Conservation (phyloP, 352 stramenopile species). For the Phytophthora fragariae region DNA sequence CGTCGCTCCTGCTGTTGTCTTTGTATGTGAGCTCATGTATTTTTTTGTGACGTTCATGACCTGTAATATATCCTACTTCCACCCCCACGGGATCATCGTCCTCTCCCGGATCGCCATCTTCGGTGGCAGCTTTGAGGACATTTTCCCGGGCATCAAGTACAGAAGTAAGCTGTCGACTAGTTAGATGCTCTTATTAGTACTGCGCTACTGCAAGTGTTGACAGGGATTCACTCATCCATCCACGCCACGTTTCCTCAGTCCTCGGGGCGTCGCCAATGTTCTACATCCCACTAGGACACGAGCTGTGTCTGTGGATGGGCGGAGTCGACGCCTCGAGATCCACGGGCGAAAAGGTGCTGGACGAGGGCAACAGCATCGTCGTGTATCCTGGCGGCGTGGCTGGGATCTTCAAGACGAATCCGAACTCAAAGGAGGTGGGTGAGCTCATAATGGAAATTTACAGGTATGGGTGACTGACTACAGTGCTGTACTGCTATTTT, state of each 20-base stretch:
- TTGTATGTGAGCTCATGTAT: too few relatives aligned
- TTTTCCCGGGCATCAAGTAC: slow-evolving; percentile 44
- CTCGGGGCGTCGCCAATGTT: slow-evolving; percentile 69
- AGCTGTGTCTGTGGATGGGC: slow-evolving; percentile 67
- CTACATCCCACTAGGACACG: slow-evolving; percentile 62
- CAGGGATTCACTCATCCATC: not conserved
- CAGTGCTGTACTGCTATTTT: not conserved
- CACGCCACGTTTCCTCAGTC: slow-evolving; percentile 24
- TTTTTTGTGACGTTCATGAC: too few relatives aligned
- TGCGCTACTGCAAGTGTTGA: too few relatives aligned
- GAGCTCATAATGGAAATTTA: not conserved
- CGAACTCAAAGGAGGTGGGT: slow-evolving; percentile 54
- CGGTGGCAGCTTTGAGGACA: slow-evolving; percentile 53
- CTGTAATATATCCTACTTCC: slow-evolving; percentile 21
- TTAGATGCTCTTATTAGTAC: not conserved
- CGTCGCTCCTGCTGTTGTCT: too few relatives aligned
- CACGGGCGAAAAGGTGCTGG: slow-evolving; percentile 50
- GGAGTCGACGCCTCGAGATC: slow-evolving; percentile 52
- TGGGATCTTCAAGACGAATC: slow-evolving; percentile 56
- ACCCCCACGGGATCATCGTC: slow-evolving; percentile 64
- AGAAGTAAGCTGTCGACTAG: slow-evolving; percentile 7
- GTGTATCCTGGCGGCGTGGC: slow-evolving; percentile 56
- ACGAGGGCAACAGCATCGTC: slow-evolving; percentile 49
- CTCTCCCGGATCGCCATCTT: slow-evolving; percentile 54
- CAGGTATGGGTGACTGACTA: not conserved